Base-by-base conservation (phyloP, 2,329 filamentous ascomycete species). In the Lachnellula subtilissima region DNA sequence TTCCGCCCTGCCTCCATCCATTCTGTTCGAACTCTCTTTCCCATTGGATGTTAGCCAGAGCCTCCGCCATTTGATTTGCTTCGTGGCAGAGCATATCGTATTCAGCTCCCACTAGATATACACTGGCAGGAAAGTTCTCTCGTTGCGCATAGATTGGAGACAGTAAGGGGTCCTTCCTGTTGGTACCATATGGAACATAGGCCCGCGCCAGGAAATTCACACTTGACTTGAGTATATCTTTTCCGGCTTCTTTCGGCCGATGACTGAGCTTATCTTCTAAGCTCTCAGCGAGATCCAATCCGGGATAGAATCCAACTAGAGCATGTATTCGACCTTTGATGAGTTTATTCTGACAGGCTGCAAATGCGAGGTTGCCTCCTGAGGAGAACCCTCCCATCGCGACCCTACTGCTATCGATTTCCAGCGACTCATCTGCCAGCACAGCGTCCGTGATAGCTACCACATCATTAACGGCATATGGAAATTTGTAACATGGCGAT, bases 331-430 rank as follows among this genome's bases (percentile, higher is more conserved):
- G 53, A 4, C 52, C 55, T 40, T 47, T 49, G 19, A 79, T 59
- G 17, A 32, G 37, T 0, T 70, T 67, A 9, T 74, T 62, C 60
- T 78, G 76, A 12, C 71, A 63, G 0, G 71, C 72, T 1, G 71
- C 66, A 1, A 81, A 69, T 0, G 74, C 65, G 0, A 81, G 69
- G 63, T 78, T 80, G 1, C 73, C 79, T 17, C 80, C 79, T 0
- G 79, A 78, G 17, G 74, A 77, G 66, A 76, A 81, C 15, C 79
- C 79, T 2, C 69, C 72, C 0, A 81, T 59, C 0, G 73, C 72
- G 11, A 80, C 69, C 42, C 67, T 67, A 2, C 56, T 35, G 4
- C 58, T 54, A 65, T 81, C 76, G 57, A 81, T 72, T 3, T 75
- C 76, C 1, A 82, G 70, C 0, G 69, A 64, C 1, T 60, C 19